A percentile compares a stretch with the other conserved stretches of the same genome.
Evolutionary conservation across 257 asterid genomes (phyloP).

Genomic region (Nicotiana paniculata): DNA sequence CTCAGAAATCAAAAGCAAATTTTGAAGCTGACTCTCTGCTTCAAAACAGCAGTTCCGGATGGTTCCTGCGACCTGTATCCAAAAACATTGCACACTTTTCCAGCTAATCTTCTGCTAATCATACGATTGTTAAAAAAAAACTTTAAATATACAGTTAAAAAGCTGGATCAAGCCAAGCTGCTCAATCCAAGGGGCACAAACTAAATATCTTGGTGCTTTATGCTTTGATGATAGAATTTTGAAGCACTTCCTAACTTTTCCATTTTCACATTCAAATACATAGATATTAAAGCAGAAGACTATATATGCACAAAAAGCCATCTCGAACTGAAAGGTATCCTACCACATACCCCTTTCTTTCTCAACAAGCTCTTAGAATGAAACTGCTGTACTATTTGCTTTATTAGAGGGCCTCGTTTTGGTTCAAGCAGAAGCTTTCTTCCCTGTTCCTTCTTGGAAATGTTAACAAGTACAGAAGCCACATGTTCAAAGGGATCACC

Average conservation of each 20-base stretch:
- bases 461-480: conserved; percentile 84
- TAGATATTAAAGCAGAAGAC: not conserved
- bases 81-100: not conserved
- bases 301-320: not conserved
- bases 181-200: not conserved
- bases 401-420: conserved; percentile 75
- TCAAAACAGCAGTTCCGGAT: conserved; percentile 97
- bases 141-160: not conserved
- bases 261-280: not conserved
- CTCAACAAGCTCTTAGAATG: conserved; percentile 68
- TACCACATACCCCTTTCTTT: conserved; percentile 73
- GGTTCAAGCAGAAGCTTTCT: conserved; percentile 86
- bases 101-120: not conserved
- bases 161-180: not conserved
- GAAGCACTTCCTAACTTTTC: not conserved
- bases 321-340: not conserved
- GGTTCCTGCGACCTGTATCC: conserved; percentile 74
- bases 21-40: conserved; percentile 77
- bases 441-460: conserved; percentile 82
- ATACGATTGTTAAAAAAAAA: not conserved
- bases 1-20: conserved; percentile 78
- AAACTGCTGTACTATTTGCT: conserved; percentile 81
- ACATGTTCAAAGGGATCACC: conserved; percentile 91
- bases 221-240: not conserved
- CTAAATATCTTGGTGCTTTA: not conserved